Percentiles rank a stretch among this genome's conserved stretches.
Evolutionary conservation across 2,329 filamentous ascomycete species (phyloP).

Genomic region (Aspergillus fructus): DNA sequence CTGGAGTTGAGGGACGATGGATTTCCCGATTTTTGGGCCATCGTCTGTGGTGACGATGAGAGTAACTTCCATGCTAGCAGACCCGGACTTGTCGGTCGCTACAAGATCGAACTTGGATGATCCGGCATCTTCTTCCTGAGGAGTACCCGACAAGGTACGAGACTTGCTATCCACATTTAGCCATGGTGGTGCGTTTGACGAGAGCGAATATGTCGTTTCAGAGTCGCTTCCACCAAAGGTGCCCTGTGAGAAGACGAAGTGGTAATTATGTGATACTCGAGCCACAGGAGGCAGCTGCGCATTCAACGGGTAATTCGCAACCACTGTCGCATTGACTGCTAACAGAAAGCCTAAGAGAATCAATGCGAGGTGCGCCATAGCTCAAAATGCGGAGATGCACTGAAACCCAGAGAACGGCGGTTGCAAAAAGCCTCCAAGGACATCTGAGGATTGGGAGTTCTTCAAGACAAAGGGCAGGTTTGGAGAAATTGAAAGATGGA

Average conservation of each 20-base stretch:
- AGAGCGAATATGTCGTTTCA: constrained; percentile 65
- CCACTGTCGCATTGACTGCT: constrained; percentile 36
- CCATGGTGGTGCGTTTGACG: constrained; percentile 66
- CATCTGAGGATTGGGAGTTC: constrained; percentile 1
- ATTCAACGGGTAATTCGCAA: constrained; percentile 70
- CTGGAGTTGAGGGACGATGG: constrained; percentile 38
- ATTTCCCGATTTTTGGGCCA: constrained; percentile 35
- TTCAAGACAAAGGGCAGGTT: constrained; percentile 12
- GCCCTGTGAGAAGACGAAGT: constrained; percentile 47
- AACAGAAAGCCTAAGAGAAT: constrained; percentile 27
- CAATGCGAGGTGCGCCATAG: constrained; percentile 29
- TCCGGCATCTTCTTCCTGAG: constrained; percentile 57
- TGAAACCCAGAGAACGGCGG: constrained; percentile 18
- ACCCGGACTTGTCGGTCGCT: constrained; percentile 67
- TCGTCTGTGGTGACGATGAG: constrained; percentile 64
- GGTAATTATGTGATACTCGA: constrained; percentile 58
- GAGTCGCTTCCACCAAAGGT: constrained; percentile 66
- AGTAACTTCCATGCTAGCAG: constrained; percentile 64
- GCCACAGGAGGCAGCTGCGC: constrained; percentile 80
- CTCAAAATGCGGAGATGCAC: constrained; percentile 18
- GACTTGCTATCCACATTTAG: constrained; percentile 66
- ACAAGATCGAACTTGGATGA: constrained; percentile 64
- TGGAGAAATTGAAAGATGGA: constrained; percentile 7
- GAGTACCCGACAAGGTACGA: constrained; percentile 70
- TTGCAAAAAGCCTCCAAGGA: constrained; percentile 1